phyloP scores from a whole-genome alignment of 257 asterid species.

The Asclepias syriaca region DNA sequence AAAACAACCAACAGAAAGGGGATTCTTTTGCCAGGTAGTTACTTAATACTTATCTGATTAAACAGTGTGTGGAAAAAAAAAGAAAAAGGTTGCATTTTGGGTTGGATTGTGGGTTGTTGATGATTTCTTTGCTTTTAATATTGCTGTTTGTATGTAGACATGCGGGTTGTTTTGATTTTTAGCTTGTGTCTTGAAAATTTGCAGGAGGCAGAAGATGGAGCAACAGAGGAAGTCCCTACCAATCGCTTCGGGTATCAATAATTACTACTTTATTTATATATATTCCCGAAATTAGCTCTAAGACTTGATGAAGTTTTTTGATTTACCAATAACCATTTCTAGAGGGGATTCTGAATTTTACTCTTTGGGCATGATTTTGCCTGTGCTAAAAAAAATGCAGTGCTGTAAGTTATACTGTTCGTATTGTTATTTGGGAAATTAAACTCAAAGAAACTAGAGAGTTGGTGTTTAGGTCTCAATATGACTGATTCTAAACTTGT shows the following conservation, averaged over 20 bases:
- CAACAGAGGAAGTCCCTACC: conserved; percentile 70
- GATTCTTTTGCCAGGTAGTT: conserved; percentile 46
- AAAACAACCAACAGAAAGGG: conserved; percentile 29
- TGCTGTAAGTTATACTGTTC: not conserved
- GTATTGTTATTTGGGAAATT: not conserved
- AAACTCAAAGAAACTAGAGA: not conserved
- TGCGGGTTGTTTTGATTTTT: not conserved
- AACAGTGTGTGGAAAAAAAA: not conserved
- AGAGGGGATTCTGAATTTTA: not conserved
- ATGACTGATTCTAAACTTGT: not conserved
- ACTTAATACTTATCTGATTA: not conserved
- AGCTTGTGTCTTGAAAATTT: not conserved
- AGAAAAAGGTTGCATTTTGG: not conserved
- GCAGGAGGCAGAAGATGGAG: conserved; percentile 61
- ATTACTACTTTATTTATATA: not conserved
- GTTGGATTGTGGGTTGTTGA: not conserved
- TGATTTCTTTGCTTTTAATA: not conserved
- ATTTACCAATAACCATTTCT: not conserved
- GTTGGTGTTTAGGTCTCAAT: not conserved
- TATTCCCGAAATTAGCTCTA: not conserved
- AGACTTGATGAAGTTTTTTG: not conserved
- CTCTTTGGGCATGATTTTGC: not conserved
- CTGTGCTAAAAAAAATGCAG: not conserved
- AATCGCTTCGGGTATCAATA: conserved; percentile 62
- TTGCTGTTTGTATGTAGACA: not conserved